A percentile compares a stretch with the other conserved stretches of the same genome.
phyloP scores from a whole-genome alignment of 2,329 filamentous ascomycete species.

The Pseudopithomyces maydicus region DNA sequence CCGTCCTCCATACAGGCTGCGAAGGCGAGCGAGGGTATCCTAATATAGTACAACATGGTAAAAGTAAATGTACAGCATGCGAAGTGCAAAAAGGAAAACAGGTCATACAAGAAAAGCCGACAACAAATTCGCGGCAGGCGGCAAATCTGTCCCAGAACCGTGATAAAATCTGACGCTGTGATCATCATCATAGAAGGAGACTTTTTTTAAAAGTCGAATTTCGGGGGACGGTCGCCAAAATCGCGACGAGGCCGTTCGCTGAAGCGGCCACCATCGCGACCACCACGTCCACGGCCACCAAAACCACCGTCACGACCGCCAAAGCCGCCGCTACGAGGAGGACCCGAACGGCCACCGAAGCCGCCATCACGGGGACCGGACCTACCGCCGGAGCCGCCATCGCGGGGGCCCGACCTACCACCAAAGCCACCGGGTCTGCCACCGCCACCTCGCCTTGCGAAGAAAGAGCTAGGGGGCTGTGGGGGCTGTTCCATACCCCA shows the following conservation, averaged over 20 bases:
- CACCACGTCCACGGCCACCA: background rate
- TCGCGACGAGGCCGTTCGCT: background rate
- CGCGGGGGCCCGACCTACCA: constrained; percentile 8
- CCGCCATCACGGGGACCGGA: background rate
- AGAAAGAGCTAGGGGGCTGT: constrained; percentile 31
- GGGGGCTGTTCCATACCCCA: constrained; percentile 54
- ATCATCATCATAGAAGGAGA: background rate
- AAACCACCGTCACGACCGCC: background rate
- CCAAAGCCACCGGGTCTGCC: constrained; percentile 12
- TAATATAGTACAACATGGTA: constrained; percentile 10
- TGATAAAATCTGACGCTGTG: background rate
- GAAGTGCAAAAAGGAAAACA: constrained; percentile 1
- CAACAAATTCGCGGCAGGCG: background rate
- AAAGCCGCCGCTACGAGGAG: background rate
- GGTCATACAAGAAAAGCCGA: background rate
- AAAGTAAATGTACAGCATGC: constrained; percentile 4
- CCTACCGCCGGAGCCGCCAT: background rate
- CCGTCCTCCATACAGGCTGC: background rate
- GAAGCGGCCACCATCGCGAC: background rate
- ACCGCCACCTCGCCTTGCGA: constrained; percentile 15
- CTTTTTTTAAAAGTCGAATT: background rate
- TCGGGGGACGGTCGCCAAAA: background rate
- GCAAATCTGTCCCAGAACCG: background rate
- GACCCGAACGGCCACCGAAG: constrained; percentile 11
- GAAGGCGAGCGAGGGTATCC: constrained; percentile 10